Conservation (phyloP, 176 grass and related monocot species). For the Musa beccarii region DNA sequence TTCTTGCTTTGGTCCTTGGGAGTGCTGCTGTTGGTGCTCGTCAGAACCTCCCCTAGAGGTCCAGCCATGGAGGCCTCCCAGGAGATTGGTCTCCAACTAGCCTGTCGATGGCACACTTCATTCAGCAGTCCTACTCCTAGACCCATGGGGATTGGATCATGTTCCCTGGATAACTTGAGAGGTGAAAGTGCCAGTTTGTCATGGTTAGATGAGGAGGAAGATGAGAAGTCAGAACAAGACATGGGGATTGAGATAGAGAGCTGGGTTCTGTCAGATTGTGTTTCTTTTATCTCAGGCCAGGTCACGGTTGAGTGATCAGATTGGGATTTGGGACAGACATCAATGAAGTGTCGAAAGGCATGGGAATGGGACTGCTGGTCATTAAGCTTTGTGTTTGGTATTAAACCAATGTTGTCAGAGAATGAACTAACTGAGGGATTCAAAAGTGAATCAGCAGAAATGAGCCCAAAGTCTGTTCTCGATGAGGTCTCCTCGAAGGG, state of each 20-base stretch:
- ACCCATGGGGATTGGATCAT: slow-evolving; percentile 26
- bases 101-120: slow-evolving; percentile 4
- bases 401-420: neutral
- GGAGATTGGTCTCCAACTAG: slow-evolving; percentile 23
- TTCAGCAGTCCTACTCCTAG: slow-evolving; percentile 15
- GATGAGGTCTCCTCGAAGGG: slow-evolving; percentile 12
- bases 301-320: neutral
- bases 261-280: slow-evolving; percentile 24
- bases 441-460: neutral
- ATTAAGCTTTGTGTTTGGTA: neutral
- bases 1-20: slow-evolving; percentile 1
- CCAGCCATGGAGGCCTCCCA: slow-evolving; percentile 26
- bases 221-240: slow-evolving; percentile 38
- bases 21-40: neutral
- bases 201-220: slow-evolving; percentile 28
- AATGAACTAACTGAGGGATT: slow-evolving; percentile 7
- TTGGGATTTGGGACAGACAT: slow-evolving; percentile 26
- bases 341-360: slow-evolving; percentile 62
- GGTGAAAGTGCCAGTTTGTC: slow-evolving; percentile 28
- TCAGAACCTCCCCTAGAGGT: slow-evolving; percentile 27
- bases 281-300: slow-evolving; percentile 12
- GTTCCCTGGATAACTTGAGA: slow-evolving; percentile 32
- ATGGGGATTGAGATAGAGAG: slow-evolving; percentile 38
- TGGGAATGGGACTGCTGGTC: slow-evolving; percentile 17
- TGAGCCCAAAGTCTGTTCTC: neutral